Evolutionary conservation across 768 basidiomycete species (phyloP).

Genomic region (Butyriboletus loyo): DNA sequence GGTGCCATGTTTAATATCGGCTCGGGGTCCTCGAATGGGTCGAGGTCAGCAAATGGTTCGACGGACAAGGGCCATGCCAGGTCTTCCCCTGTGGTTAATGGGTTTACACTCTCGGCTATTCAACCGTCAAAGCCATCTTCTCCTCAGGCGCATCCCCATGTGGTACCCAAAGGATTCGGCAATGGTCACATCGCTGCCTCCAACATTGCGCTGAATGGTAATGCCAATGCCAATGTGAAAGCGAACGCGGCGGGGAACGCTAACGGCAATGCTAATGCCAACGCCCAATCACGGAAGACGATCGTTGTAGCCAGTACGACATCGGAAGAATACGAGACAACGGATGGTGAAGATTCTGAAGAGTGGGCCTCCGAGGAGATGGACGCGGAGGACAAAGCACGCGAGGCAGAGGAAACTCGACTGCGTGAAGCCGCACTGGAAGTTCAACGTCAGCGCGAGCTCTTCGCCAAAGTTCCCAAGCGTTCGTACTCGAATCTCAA

Average conservation of each 20-base stretch:
- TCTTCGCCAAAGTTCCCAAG: slow-evolving; percentile 68
- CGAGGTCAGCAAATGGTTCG: slow-evolving; percentile 26
- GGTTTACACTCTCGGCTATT: slow-evolving; percentile 8
- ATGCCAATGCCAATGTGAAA: slow-evolving; percentile 7
- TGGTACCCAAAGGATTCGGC: slow-evolving; percentile 12
- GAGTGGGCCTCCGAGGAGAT: slow-evolving; percentile 64
- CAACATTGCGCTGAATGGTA: slow-evolving; percentile 14
- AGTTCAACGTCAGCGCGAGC: slow-evolving; percentile 60
- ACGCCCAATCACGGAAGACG: slow-evolving; percentile 35
- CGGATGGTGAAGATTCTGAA: slow-evolving; percentile 54
- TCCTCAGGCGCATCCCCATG: slow-evolving; percentile 16
- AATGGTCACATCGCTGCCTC: slow-evolving; percentile 1
- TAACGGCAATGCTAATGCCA: slow-evolving; percentile 12
- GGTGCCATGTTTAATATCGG: slow-evolving; percentile 54
- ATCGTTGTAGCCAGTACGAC: slow-evolving; percentile 49
- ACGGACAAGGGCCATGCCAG: slow-evolving; percentile 12
- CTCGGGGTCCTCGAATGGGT: slow-evolving; percentile 54
- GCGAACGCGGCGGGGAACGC: slow-evolving; percentile 9
- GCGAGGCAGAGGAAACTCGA: slow-evolving; percentile 31
- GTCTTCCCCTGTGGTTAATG: slow-evolving; percentile 6
- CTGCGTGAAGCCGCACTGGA: slow-evolving; percentile 58
- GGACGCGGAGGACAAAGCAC: slow-evolving; percentile 34
- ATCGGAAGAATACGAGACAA: slow-evolving; percentile 49
- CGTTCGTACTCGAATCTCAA: slow-evolving; percentile 60
- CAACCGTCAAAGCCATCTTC: slow-evolving; percentile 10